A percentile compares a stretch with the other conserved stretches of the same genome.
Evolutionary conservation across 441 rosid species (phyloP).

Genomic region (Pelargonium fulgidum): DNA sequence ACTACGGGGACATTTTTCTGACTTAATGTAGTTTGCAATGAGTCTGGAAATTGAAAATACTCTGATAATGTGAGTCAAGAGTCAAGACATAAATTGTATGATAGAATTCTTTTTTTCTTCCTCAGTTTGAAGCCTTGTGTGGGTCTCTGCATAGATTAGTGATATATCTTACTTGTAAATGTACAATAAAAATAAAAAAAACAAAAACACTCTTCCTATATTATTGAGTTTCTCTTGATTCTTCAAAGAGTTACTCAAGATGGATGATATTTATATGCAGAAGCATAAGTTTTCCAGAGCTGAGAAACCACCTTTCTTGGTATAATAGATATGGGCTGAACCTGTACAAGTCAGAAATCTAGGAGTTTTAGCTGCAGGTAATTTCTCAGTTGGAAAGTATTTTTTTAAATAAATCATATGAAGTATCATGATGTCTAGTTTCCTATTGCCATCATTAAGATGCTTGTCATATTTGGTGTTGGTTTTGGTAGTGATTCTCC

Average conservation of each 20-base stretch:
- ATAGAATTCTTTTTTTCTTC: not conserved
- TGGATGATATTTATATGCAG: not conserved
- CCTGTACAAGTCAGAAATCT: not conserved
- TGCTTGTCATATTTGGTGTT: not conserved
- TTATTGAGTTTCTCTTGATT: not conserved
- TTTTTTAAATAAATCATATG: not conserved
- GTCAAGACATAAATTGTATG: not conserved
- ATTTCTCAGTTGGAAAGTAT: not conserved
- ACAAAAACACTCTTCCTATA: not conserved
- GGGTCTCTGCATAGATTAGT: not conserved
- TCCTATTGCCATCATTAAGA: not conserved
- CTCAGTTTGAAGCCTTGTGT: not conserved
- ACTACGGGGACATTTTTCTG: not conserved
- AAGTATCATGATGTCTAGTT: not conserved
- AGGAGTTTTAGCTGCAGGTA: not conserved
- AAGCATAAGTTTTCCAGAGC: not conserved
- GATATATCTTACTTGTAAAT: not conserved
- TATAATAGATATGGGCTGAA: not conserved
- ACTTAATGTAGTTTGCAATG: constrained; percentile 1
- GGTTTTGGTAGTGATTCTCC: not conserved
- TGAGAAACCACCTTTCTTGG: not conserved
- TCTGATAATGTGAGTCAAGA: not conserved
- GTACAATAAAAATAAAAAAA: not conserved
- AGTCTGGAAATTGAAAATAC: not conserved
- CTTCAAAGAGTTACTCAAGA: too few species aligned